Conservation (phyloP, 495 filamentous ascomycete species). For the Terfezia claveryi region DNA sequence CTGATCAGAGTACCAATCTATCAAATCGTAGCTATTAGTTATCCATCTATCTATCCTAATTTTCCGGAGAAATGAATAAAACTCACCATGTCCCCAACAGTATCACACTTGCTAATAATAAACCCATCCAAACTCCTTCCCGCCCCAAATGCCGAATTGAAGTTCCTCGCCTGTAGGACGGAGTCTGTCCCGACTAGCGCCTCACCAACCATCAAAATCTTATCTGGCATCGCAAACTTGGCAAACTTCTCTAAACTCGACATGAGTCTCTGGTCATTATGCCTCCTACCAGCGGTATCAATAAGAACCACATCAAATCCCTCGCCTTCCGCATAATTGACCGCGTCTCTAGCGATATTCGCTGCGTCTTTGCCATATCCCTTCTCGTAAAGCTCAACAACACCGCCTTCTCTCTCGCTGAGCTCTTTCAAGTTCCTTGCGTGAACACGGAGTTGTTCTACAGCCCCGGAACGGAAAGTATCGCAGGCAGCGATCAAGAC, state of each 20-base stretch:
- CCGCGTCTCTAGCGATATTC: conserved; percentile 82
- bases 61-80: background rate
- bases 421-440: conserved; percentile 77
- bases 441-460: conserved; percentile 90
- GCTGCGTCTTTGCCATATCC: conserved; percentile 96
- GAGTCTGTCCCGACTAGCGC: conserved; percentile 86
- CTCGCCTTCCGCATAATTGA: conserved; percentile 48
- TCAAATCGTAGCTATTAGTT: background rate
- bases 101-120: conserved; percentile 96
- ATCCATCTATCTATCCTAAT: background rate
- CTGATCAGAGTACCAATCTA: conserved; percentile 64
- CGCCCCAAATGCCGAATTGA: conserved; percentile 75
- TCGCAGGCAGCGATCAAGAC: conserved; percentile 93
- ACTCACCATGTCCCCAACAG: conserved; percentile 85
- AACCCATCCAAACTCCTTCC: conserved; percentile 73
- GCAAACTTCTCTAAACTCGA: conserved; percentile 88
- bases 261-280: conserved; percentile 93
- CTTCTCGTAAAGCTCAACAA: conserved; percentile 81
- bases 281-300: conserved; percentile 81
- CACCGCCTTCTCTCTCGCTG: conserved; percentile 53
- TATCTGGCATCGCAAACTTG: conserved; percentile 83
- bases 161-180: conserved; percentile 85
- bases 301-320: conserved; percentile 87
- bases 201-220: conserved; percentile 98
- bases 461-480: conserved; percentile 91